A percentile compares a stretch with the other conserved stretches of the same genome.
Evolutionary conservation across 352 stramenopile species (phyloP).

Genomic region (Phytophthora vignae): DNA sequence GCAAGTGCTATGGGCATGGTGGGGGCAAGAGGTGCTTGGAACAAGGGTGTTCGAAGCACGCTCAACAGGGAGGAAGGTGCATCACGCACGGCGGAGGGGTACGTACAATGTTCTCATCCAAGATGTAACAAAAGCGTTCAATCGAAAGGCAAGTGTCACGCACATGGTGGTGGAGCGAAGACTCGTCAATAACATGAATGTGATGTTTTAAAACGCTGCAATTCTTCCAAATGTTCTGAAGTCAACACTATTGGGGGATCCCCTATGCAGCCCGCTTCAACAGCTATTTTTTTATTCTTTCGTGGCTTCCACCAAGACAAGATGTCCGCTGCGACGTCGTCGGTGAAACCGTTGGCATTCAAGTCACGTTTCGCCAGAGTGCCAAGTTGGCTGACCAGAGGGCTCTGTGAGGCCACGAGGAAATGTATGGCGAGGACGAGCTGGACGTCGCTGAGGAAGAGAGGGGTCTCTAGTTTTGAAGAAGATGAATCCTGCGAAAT

Average conservation of each 20-base stretch:
- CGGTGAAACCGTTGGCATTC: no score
- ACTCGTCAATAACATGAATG: not conserved
- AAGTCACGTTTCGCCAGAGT: no score
- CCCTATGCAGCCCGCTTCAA: no score
- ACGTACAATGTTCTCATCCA: not conserved
- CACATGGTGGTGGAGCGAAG: not conserved
- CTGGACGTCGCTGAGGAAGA: not conserved
- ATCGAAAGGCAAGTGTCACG: not conserved
- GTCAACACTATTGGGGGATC: no score
- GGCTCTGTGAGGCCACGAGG: not conserved
- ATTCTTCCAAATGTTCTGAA: no score
- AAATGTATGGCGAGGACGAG: not conserved
- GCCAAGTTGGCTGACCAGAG: not conserved
- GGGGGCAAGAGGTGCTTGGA: not conserved
- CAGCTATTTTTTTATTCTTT: no score
- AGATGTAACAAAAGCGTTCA: not conserved
- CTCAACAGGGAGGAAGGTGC: conserved; percentile 1
- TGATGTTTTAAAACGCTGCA: no score
- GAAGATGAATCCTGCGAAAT: not conserved
- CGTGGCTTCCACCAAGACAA: no score
- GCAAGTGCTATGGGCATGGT: conserved; percentile 10
- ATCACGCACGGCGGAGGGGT: conserved; percentile 2
- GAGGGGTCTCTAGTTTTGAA: not conserved
- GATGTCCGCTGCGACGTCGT: no score
- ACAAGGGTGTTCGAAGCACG: not conserved